These are phyloP conservation scores for Mycena haematopus DNA, from an alignment of 768 basidiomycete species.

Conservation along the genomic window DNA sequence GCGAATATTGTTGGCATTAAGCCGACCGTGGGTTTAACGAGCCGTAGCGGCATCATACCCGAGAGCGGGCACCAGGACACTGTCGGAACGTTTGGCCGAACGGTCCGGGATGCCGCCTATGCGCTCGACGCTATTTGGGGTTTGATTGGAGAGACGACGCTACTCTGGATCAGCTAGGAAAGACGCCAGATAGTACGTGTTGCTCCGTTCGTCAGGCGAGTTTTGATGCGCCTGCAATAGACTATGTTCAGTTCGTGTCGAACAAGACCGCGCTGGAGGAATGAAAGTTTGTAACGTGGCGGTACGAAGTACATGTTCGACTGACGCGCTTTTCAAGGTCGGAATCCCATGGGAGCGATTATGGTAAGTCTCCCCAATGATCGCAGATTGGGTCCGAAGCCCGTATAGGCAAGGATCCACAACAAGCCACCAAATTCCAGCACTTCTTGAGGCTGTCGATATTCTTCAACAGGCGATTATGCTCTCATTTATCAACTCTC, in stretches of 20 bases:
- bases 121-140: constrained; percentile 45
- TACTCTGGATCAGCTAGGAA: constrained; percentile 43
- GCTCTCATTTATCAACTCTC: not conserved
- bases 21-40: constrained; percentile 50
- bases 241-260: constrained; percentile 33
- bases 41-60: constrained; percentile 48
- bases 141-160: constrained; percentile 43
- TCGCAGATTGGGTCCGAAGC: not conserved
- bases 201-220: not conserved
- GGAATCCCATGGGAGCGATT: constrained; percentile 31
- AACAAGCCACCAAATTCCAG: constrained; percentile 25
- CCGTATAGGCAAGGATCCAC: constrained; percentile 21
- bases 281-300: constrained; percentile 27
- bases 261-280: constrained; percentile 30
- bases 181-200: constrained; percentile 28
- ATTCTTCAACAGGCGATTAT: constrained; percentile 21
- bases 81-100: constrained; percentile 45
- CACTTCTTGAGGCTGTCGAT: constrained; percentile 26
- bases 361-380: constrained; percentile 8
- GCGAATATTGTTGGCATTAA: constrained; percentile 52
- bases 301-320: not conserved
- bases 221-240: constrained; percentile 4
- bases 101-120: constrained; percentile 43
- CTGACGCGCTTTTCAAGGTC: constrained; percentile 7
- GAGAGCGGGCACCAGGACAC: constrained; percentile 47